These are phyloP conservation scores for Pseudogymnoascus sp. DNA, from an alignment of 2,329 filamentous ascomycete species.

Conservation along the genomic window DNA sequence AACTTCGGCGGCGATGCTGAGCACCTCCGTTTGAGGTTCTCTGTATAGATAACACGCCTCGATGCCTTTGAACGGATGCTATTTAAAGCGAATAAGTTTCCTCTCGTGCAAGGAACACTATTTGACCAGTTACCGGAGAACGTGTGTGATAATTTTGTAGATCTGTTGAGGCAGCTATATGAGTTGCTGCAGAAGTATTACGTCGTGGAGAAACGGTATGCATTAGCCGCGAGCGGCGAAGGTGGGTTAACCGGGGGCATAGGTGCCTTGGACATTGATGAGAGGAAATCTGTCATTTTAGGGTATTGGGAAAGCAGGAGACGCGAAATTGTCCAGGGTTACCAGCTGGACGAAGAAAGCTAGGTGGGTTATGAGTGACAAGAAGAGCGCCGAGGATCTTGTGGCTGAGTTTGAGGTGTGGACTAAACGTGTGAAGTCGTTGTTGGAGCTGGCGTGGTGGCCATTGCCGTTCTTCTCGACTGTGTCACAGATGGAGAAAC, in stretches of 20 bases:
- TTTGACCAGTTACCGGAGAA: not conserved
- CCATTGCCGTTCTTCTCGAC: not conserved
- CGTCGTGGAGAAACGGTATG: not conserved
- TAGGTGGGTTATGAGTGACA: not conserved
- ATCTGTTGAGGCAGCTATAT: conserved; percentile 4
- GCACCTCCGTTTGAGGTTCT: not conserved
- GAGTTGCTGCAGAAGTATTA: not conserved
- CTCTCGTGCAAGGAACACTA: not conserved
- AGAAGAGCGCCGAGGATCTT: not conserved
- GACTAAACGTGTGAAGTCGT: not conserved
- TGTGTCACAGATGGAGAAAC: not conserved
- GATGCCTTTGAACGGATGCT: not conserved
- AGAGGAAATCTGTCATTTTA: not conserved
- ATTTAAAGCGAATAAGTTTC: not conserved
- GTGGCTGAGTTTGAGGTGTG: not conserved
- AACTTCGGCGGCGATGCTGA: not conserved
- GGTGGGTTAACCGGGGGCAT: not conserved
- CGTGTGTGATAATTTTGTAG: not conserved
- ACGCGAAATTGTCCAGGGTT: not conserved
- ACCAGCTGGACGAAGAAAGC: conserved; percentile 1
- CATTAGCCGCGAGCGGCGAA: not conserved
- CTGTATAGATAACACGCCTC: not conserved
- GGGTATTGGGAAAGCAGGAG: not conserved
- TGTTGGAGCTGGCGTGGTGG: not conserved
- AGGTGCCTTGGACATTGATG: not conserved